Conservation (phyloP, 768 basidiomycete species). For the Suillus variegatus region DNA sequence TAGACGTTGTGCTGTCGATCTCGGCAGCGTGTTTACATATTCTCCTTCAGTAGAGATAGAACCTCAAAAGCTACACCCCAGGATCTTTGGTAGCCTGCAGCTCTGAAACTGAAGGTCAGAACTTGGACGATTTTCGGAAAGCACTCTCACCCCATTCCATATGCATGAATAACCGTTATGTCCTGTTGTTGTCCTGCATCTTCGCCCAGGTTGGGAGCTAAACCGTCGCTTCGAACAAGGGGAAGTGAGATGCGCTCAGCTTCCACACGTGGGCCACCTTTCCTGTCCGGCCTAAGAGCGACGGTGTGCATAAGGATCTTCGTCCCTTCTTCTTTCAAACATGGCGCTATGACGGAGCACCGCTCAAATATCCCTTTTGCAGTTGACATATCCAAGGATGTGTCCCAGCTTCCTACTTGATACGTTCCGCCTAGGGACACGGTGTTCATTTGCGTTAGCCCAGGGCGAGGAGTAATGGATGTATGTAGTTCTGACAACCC, state of each 20-base stretch:
- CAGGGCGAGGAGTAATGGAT: slow-evolving; percentile 67
- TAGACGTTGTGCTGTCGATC: not conserved
- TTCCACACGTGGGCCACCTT: slow-evolving; percentile 60
- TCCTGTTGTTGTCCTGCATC: slow-evolving; percentile 20
- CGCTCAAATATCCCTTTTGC: slow-evolving; percentile 50
- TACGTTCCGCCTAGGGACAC: slow-evolving; percentile 61
- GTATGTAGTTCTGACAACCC: slow-evolving; percentile 29
- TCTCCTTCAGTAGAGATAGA: slow-evolving; percentile 23
- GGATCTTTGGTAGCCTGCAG: slow-evolving; percentile 42
- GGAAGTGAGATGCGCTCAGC: slow-evolving; percentile 42
- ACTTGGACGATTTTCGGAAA: slow-evolving; percentile 6
- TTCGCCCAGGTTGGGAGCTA: slow-evolving; percentile 2
- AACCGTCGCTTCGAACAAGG: slow-evolving; percentile 17
- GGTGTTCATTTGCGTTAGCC: slow-evolving; percentile 40
- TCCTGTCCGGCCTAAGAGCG: slow-evolving; percentile 56
- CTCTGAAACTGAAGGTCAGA: slow-evolving; percentile 22
- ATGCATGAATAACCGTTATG: slow-evolving; percentile 54
- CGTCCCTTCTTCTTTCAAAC: slow-evolving; percentile 33
- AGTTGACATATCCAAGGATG: slow-evolving; percentile 42
- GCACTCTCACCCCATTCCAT: slow-evolving; percentile 54
- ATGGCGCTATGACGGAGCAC: slow-evolving; percentile 41
- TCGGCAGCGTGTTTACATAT: not conserved
- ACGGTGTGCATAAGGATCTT: slow-evolving; percentile 56
- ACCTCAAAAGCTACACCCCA: slow-evolving; percentile 48
- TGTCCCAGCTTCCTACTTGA: slow-evolving; percentile 50